phyloP scores from a whole-genome alignment of 1,284 basidiomycete genomes.

The Tylopilus sp. region DNA sequence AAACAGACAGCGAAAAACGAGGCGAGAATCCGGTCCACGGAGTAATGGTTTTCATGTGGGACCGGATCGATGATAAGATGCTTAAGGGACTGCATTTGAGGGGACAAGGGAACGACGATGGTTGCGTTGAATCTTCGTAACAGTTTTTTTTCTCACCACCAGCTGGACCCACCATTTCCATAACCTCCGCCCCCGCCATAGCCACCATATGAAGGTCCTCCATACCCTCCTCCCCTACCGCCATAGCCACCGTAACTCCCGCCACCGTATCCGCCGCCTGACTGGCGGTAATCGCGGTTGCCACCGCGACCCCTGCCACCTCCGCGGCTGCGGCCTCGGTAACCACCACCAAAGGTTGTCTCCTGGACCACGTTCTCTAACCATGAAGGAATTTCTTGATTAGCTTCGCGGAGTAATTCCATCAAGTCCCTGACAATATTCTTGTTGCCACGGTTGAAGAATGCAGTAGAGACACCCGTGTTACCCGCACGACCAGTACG shows the following conservation, averaged over 20 bases:
- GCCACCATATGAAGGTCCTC: conserved; percentile 37
- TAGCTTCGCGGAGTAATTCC: conserved; percentile 93
- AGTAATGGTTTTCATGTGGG: conserved; percentile 26
- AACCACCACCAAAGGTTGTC: conserved; percentile 59
- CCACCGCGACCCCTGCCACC: conserved; percentile 55
- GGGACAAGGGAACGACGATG: conserved; percentile 10
- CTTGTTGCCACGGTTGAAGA: conserved; percentile 91
- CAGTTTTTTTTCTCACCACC: conserved; percentile 41
- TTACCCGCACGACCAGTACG: conserved; percentile 99
- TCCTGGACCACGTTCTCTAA: conserved; percentile 86
- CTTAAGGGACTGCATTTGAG: conserved; percentile 12
- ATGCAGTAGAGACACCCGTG: conserved; percentile 91
- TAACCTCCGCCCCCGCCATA: conserved; percentile 39
- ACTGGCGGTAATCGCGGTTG: conserved; percentile 49
- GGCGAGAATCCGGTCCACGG: conserved; percentile 13
- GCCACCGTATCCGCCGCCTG: conserved; percentile 37
- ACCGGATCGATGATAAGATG: conserved; percentile 16
- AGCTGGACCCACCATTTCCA: conserved; percentile 37
- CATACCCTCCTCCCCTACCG: conserved; percentile 33
- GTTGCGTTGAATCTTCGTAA: conserved; percentile 10
- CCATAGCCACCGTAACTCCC: conserved; percentile 38
- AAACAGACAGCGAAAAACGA: conserved; percentile 27
- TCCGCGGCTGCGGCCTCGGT: conserved; percentile 59
- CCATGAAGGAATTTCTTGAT: conserved; percentile 95
- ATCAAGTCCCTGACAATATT: conserved; percentile 91